These are phyloP conservation scores for Hymenoscyphus repandus DNA, from an alignment of 2,329 filamentous ascomycete species.

Conservation along the genomic window DNA sequence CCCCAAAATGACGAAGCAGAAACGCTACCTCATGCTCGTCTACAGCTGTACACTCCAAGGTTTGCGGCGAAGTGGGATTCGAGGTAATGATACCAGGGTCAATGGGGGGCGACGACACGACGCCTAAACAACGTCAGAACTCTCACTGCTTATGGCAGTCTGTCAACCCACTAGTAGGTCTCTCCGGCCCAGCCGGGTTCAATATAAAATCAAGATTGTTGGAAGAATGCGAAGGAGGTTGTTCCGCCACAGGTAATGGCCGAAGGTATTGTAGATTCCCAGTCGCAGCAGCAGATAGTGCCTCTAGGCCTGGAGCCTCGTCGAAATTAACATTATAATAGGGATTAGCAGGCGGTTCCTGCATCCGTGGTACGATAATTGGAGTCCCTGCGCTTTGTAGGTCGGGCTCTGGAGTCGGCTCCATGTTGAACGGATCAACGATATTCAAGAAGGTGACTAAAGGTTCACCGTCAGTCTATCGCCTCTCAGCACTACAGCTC, in stretches of 20 bases:
- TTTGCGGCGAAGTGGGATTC: neutral
- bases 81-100: constrained; percentile 35
- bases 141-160: constrained; percentile 6
- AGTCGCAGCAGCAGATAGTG: constrained; percentile 47
- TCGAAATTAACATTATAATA: constrained; percentile 24
- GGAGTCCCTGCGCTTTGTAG: constrained; percentile 7
- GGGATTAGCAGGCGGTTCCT: constrained; percentile 19
- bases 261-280: constrained; percentile 33
- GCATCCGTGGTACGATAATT: constrained; percentile 14
- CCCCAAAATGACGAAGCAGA: constrained; percentile 53
- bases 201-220: constrained; percentile 52
- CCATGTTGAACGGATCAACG: constrained; percentile 55
- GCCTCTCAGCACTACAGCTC: neutral
- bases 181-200: constrained; percentile 34
- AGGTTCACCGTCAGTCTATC: constrained; percentile 22
- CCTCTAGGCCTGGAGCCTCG: constrained; percentile 46
- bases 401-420: constrained; percentile 35
- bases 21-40: constrained; percentile 54
- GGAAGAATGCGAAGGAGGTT: constrained; percentile 24
- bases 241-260: constrained; percentile 17
- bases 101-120: constrained; percentile 36
- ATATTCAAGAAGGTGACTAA: constrained; percentile 56
- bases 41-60: constrained; percentile 24
- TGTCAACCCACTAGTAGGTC: constrained; percentile 17
- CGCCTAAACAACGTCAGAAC: constrained; percentile 29